phyloP scores from a whole-genome alignment of 2,329 filamentous ascomycete genomes.

The Penicillium sp. region DNA sequence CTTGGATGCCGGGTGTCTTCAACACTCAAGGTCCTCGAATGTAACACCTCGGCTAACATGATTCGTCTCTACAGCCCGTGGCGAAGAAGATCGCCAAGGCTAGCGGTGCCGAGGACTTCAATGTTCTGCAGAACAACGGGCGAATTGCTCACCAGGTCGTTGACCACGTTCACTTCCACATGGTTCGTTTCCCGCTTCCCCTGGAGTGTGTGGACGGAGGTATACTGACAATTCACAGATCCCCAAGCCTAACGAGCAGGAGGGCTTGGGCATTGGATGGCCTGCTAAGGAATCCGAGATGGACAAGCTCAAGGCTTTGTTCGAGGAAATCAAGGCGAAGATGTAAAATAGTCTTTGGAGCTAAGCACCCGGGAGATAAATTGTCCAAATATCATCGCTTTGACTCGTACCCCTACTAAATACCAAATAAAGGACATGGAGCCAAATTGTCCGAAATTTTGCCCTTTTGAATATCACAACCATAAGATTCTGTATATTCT shows the following conservation, averaged over 20 bases:
- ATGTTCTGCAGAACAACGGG: slow-evolving; percentile 95
- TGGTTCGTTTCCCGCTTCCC: slow-evolving; percentile 53
- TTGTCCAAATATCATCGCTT: background rate
- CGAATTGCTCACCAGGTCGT: slow-evolving; percentile 86
- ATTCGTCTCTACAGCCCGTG: slow-evolving; percentile 55
- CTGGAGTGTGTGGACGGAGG: background rate
- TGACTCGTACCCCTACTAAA: background rate
- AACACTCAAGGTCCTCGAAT: slow-evolving; percentile 23
- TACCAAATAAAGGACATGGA: background rate
- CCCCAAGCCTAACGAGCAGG: slow-evolving; percentile 78
- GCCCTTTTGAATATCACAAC: too few species aligned
- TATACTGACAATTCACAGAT: slow-evolving; percentile 54
- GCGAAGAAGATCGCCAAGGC: slow-evolving; percentile 82
- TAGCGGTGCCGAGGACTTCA: slow-evolving; percentile 74
- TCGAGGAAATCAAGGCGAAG: slow-evolving; percentile 82
- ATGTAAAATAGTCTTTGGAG: slow-evolving; percentile 54
- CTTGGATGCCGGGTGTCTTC: background rate
- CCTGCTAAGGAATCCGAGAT: slow-evolving; percentile 71
- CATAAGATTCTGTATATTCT: slow-evolving; percentile 4
- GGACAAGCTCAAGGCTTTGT: slow-evolving; percentile 72
- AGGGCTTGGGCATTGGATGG: slow-evolving; percentile 79
- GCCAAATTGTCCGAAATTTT: background rate
- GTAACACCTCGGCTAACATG: slow-evolving; percentile 5
- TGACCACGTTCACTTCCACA: slow-evolving; percentile 92
- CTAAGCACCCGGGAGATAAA: background rate